Conservation (phyloP, 2,329 filamentous ascomycete genomes). For the Trichophyton schoenleinii region DNA sequence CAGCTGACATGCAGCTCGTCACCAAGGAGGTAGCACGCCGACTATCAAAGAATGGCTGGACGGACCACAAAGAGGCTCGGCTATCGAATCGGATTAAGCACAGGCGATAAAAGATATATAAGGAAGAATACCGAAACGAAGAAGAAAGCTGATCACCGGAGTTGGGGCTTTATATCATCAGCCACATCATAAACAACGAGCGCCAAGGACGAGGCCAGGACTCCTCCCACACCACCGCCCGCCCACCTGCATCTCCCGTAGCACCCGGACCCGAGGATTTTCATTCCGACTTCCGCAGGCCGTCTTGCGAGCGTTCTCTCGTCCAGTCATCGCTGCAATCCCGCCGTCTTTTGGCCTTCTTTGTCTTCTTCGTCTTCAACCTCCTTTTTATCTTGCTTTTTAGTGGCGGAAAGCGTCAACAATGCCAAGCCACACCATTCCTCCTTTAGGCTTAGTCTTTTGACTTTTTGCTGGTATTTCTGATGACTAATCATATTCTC, state of each 20-base stretch:
- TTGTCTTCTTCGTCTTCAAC: neutral
- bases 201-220: no score
- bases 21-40: neutral
- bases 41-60: neutral
- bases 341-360: no score
- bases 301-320: no score
- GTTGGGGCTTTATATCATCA: neutral
- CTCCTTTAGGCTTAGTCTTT: neutral
- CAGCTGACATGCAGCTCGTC: neutral
- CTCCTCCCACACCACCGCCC: no score
- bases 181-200: no score
- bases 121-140: neutral
- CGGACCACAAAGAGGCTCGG: neutral
- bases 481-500: neutral
- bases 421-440: neutral
- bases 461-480: neutral
- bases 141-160: neutral
- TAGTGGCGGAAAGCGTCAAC: neutral
- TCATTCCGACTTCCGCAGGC: no score
- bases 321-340: neutral
- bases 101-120: neutral
- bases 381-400: neutral
- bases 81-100: neutral
- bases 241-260: no score
- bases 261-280: no score